Conservation (phyloP, 2,329 filamentous ascomycete species). For the Hymenoscyphus occultus region DNA sequence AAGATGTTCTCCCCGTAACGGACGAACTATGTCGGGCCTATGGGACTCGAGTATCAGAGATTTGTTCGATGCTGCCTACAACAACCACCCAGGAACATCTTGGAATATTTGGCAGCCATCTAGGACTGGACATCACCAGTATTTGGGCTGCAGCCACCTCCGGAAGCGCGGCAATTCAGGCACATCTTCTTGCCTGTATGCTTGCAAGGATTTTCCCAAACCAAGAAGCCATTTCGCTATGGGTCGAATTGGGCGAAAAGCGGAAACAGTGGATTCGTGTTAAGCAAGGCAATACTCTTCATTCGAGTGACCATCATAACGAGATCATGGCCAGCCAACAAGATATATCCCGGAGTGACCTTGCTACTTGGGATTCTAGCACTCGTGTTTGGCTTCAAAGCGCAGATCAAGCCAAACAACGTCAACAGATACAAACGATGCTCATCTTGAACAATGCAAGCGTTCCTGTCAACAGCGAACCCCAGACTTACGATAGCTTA, state of each 20-base stretch:
- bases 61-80: constrained; percentile 1
- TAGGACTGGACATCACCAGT: constrained; percentile 32
- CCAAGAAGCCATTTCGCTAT: constrained; percentile 36
- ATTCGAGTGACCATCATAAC: constrained; percentile 7
- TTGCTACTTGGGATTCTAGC: constrained; percentile 37
- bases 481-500: constrained; percentile 24
- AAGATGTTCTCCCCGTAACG: constrained; percentile 33
- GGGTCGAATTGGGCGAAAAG: constrained; percentile 36
- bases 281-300: constrained; percentile 5
- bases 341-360: constrained; percentile 26
- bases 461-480: constrained; percentile 22
- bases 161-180: constrained; percentile 25
- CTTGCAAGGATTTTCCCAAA: constrained; percentile 36
- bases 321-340: constrained; percentile 20
- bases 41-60: constrained; percentile 22
- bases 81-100: constrained; percentile 14
- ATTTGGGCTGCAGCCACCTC: constrained; percentile 39
- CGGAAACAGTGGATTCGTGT: constrained; percentile 13
- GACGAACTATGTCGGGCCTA: constrained; percentile 24
- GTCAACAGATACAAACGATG: constrained; percentile 28
- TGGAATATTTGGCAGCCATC: constrained; percentile 26
- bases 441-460: constrained; percentile 30
- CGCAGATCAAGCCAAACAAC: constrained; percentile 29
- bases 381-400: constrained; percentile 36
- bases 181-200: constrained; percentile 39